Percentiles rank a stretch among this genome's conserved stretches.
Evolutionary conservation across 1,284 basidiomycete species (phyloP).

Genomic region (Ustilago loliicola): DNA sequence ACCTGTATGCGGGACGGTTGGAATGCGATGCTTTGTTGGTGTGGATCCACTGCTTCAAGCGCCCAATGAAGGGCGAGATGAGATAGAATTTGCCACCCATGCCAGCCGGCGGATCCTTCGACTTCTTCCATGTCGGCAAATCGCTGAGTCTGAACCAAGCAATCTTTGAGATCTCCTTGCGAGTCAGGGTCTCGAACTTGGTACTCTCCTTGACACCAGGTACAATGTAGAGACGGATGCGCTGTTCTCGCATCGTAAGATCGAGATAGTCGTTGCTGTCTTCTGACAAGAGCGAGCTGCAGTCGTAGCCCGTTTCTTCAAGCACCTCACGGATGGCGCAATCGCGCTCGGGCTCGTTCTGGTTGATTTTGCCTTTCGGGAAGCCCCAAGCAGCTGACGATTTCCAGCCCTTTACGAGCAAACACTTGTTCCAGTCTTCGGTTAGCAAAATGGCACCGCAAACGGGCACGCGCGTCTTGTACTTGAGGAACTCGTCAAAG

Average conservation of each 20-base stretch:
- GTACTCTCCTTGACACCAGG: slow-evolving; percentile 90
- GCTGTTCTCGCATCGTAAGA: slow-evolving; percentile 86
- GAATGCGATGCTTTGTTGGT: slow-evolving; percentile 61
- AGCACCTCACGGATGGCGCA: slow-evolving; percentile 75
- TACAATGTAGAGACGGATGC: slow-evolving; percentile 93
- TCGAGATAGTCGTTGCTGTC: slow-evolving; percentile 78
- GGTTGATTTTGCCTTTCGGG: slow-evolving; percentile 98
- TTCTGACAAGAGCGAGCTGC: slow-evolving; percentile 51
- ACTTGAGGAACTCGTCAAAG: slow-evolving; percentile 73
- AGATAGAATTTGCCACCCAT: slow-evolving; percentile 86
- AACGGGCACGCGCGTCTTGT: slow-evolving; percentile 98
- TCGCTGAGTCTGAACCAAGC: slow-evolving; percentile 94
- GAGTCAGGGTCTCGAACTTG: slow-evolving; percentile 89
- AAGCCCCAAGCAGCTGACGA: slow-evolving; percentile 96
- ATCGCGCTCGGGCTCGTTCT: slow-evolving; percentile 76
- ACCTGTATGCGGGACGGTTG: slow-evolving; percentile 24
- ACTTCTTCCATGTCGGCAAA: slow-evolving; percentile 92
- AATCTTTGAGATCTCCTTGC: slow-evolving; percentile 99
- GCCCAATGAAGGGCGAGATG: slow-evolving; percentile 88
- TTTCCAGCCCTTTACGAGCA: slow-evolving; percentile 90
- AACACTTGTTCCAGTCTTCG: slow-evolving; percentile 81
- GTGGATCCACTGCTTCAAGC: slow-evolving; percentile 67
- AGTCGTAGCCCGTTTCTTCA: slow-evolving; percentile 70
- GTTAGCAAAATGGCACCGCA: slow-evolving; percentile 98
- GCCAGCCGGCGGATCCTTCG: slow-evolving; percentile 74